These are phyloP conservation scores for Wallacemonas rigidus DNA, from an alignment of 208 protist genomes.

Conservation along the genomic window DNA sequence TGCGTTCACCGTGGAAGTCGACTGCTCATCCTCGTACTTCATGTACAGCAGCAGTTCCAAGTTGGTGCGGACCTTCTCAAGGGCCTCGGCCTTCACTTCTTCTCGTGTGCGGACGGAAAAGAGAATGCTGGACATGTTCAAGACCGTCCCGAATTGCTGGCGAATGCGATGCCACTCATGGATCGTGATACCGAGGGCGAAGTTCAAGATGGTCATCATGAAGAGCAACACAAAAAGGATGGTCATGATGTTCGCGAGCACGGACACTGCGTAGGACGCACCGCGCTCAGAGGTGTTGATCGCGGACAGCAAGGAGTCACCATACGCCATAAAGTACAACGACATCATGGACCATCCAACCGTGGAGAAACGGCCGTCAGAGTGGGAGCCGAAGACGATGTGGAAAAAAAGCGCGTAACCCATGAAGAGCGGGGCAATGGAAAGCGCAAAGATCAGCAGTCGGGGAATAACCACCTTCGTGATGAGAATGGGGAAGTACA, in stretches of 20 bases:
- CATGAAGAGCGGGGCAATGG: conserved; percentile 48
- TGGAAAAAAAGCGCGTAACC: conserved; percentile 53
- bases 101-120: conserved; percentile 48
- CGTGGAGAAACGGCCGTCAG: conserved; percentile 36
- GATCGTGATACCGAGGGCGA: conserved; percentile 60
- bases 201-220: conserved; percentile 67
- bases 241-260: conserved; percentile 47
- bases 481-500: conserved; percentile 51
- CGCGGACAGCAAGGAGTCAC: conserved; percentile 53
- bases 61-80: conserved; percentile 40
- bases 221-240: conserved; percentile 46
- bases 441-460: conserved; percentile 42
- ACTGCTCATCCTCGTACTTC: conserved; percentile 29
- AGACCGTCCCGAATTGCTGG: conserved; percentile 40
- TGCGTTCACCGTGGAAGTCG: not conserved
- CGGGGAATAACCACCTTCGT: conserved; percentile 42
- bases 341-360: conserved; percentile 43
- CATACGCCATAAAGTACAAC: conserved; percentile 61
- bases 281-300: conserved; percentile 32
- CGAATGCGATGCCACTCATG: conserved; percentile 53
- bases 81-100: conserved; percentile 45
- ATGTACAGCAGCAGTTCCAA: conserved; percentile 53
- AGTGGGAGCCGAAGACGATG: conserved; percentile 58
- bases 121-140: conserved; percentile 43
- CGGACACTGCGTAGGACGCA: conserved; percentile 23